Evolutionary conservation across 768 basidiomycete genomes (phyloP), one percentile per base, ranked within the genome.

Genomic region (Termitomyces sp.): DNA sequence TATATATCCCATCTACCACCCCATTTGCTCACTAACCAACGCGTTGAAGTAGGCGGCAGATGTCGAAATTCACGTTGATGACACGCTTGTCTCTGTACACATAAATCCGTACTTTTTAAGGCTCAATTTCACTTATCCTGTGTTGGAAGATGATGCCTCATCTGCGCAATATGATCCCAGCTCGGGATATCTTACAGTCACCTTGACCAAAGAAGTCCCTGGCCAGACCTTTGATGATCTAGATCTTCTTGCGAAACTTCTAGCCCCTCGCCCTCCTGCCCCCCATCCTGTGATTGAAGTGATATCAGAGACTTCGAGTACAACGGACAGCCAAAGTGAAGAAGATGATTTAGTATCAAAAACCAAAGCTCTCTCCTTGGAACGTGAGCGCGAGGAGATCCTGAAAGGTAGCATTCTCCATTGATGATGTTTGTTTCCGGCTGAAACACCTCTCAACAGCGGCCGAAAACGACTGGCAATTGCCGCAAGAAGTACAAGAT

Each of bases 81-180:
- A 83, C 55, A 82, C 82, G 30, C 71, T 88, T 50, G 78, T 93
- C 68, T 85, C 84, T 20, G 73, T 92, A 42, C 85, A 93, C 66
- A 81, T 93, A 69, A 90, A 89, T 59, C 92, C 92, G 2, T 95
- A 93, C 68, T 94, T 89, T 66, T 78, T 94, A 55, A 86, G 91
- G 1, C 78, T 95, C 61, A 84, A 86, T 66, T 92, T 95, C 69
- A 77, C 87, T 31, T 81, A 88, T 64, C 69, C 81, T 0, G 68
- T 88, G 27, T 63, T 88, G 42, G 82, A 89, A 57, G 88, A 90
- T 64, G 90, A 93, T 58, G 70, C 73, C 27, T 86, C 89, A 18
- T 81, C 82, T 30, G 92, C 91, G 2, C 68, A 76, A 64, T 95
- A 93, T 66, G 88, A 95, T 69, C 84, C 91, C 31, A 77, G 81